phyloP scores from a whole-genome alignment of 257 asterid genomes.

The Scutellaria barbata region DNA sequence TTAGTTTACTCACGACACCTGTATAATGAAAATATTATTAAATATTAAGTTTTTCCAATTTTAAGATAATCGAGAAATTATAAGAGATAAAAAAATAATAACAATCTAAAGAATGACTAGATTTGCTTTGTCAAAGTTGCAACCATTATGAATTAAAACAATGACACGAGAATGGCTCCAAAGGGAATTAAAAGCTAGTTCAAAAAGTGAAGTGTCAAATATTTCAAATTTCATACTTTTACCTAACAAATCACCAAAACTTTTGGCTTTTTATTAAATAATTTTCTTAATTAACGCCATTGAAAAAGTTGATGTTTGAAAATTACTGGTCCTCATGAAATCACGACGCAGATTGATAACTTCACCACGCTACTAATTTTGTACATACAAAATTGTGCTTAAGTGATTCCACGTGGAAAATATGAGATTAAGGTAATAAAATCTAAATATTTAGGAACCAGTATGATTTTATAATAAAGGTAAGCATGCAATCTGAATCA shows the following conservation, averaged over 20 bases:
- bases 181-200: slow-evolving; percentile 38
- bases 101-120: background rate
- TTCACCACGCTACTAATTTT: slow-evolving; percentile 14
- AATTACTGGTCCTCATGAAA: slow-evolving; percentile 28
- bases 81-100: background rate
- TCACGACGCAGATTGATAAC: background rate
- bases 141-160: slow-evolving; percentile 24
- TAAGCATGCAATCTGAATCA: too few relatives aligned
- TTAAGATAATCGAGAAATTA: background rate
- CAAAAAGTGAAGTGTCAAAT: slow-evolving; percentile 32
- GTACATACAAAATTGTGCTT: slow-evolving; percentile 10
- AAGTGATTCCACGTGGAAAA: background rate
- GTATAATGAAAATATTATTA: too few relatives aligned
- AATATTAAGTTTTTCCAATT: background rate
- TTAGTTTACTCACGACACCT: too few relatives aligned
- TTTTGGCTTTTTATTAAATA: slow-evolving; percentile 30
- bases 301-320: slow-evolving; percentile 10
- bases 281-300: slow-evolving; percentile 4
- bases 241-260: slow-evolving; percentile 37
- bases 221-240: slow-evolving; percentile 25
- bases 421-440: too few relatives aligned
- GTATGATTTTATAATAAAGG: too few relatives aligned
- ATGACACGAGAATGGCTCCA: slow-evolving; percentile 15
- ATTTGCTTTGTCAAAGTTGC: slow-evolving; percentile 35
- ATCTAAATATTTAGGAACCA: too few relatives aligned